Conservation (phyloP, 2,329 filamentous ascomycete genomes). For the Pseudogymnoascus sp. region DNA sequence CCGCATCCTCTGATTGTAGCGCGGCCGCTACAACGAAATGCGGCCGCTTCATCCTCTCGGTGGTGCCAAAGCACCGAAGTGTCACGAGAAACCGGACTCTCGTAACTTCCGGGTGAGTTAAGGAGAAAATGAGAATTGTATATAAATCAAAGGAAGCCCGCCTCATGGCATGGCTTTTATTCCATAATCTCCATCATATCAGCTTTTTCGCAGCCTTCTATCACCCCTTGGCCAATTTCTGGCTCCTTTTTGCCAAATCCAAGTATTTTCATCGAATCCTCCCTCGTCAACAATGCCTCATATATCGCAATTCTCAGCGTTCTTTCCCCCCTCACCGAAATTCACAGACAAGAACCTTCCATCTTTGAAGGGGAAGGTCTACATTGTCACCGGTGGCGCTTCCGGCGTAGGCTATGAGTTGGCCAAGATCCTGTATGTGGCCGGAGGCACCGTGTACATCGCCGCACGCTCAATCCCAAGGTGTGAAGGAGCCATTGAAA, state of each 20-base stretch:
- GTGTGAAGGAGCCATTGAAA: conserved; percentile 35
- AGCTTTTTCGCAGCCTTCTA: neutral
- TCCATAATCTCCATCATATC: neutral
- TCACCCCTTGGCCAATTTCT: neutral
- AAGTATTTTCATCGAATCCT: neutral
- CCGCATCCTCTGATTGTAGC: neutral
- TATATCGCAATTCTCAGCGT: conserved; percentile 14
- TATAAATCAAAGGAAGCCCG: neutral
- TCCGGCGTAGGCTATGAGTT: conserved; percentile 41
- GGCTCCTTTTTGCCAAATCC: neutral
- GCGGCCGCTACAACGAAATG: neutral
- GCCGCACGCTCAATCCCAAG: conserved; percentile 38
- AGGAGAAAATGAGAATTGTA: neutral
- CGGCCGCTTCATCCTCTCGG: neutral
- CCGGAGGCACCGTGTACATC: conserved; percentile 44
- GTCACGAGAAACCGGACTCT: conserved; percentile 2
- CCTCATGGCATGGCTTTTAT: neutral
- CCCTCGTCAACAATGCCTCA: neutral
- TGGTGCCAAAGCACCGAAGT: neutral
- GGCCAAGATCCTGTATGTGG: conserved; percentile 42
- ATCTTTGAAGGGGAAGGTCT: conserved; percentile 33
- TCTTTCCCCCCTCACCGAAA: conserved; percentile 32
- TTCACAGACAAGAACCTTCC: conserved; percentile 38
- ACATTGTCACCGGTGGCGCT: conserved; percentile 37
- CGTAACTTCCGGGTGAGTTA: neutral